Percentiles rank a stretch among this genome's conserved stretches.
phyloP scores from a whole-genome alignment of 2,329 filamentous ascomycete species.

The Trichoderma hamatum region DNA sequence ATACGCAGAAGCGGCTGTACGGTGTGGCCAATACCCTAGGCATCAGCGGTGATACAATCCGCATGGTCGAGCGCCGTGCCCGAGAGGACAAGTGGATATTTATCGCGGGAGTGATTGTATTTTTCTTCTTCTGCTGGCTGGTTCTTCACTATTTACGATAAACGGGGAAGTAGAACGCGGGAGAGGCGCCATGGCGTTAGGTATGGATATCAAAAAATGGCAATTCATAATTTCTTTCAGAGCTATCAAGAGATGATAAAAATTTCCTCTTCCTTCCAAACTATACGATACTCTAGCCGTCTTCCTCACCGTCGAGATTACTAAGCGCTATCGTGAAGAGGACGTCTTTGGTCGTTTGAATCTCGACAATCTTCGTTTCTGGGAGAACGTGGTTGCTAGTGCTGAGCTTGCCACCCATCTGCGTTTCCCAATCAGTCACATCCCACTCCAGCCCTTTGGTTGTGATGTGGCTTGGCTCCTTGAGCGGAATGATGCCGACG shows the following conservation, averaged over 20 bases:
- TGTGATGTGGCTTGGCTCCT: slow-evolving; percentile 75
- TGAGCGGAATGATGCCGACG: slow-evolving; percentile 83
- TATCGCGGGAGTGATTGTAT: slow-evolving; percentile 79
- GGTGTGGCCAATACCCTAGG: slow-evolving; percentile 92
- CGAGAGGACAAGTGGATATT: slow-evolving; percentile 99
- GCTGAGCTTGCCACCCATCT: slow-evolving; percentile 72
- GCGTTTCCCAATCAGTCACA: slow-evolving; percentile 76
- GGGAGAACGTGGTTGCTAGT: slow-evolving; percentile 77
- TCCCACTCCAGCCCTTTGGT: slow-evolving; percentile 90
- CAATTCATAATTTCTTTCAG: slow-evolving; percentile 17
- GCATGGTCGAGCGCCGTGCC: slow-evolving; percentile 90
- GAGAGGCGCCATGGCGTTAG: slow-evolving; percentile 29
- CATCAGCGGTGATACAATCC: slow-evolving; percentile 91
- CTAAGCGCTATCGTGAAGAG: slow-evolving; percentile 73
- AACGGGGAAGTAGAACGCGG: not conserved
- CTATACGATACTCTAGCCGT: slow-evolving; percentile 30
- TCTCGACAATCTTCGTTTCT: slow-evolving; percentile 60
- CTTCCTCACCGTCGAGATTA: slow-evolving; percentile 42
- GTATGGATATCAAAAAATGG: slow-evolving; percentile 17
- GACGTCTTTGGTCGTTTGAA: slow-evolving; percentile 66
- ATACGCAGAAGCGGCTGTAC: slow-evolving; percentile 87
- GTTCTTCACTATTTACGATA: slow-evolving; percentile 79
- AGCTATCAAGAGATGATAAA: slow-evolving; percentile 17
- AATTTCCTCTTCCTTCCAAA: not conserved
- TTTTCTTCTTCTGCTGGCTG: slow-evolving; percentile 90